Evolutionary conservation across 1,284 basidiomycete genomes (phyloP), one percentile per base, ranked within the genome.

Genomic region (Cutaneotrichosporon spelunceum): DNA sequence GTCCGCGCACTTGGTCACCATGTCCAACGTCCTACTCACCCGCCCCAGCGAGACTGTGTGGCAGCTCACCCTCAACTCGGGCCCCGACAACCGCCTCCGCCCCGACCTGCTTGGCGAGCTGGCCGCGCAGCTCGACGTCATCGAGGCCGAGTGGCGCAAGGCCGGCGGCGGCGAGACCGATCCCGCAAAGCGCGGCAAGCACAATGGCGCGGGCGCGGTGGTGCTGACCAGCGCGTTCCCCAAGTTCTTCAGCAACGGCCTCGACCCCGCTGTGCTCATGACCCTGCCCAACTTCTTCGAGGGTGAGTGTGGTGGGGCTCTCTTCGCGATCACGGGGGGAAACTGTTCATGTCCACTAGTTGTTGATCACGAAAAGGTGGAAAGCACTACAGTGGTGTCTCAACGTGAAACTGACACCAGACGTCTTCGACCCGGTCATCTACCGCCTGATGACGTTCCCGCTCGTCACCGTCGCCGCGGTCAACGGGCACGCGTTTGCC

Each of bases 401-500:
- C n/a, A n/a, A n/a, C n/a, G n/a, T n/a, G n/a, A n/a, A n/a, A n/a
- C 53, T 36, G 16, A 23, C 56, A n/a, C 14, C 68, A 76, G 81
- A 79, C 49, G 62, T 78, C 52, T 79, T 71, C 63, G 75, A 77
- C 64, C 77, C 76, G 2, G 68, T 77, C 55, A 67, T 73, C 47
- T 71, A 68, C 57, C 64, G 73, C 39, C 66, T 80, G 16, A 66
- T 82, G 54, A 78, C 79, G 7, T 81, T 81, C 69, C 80, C 80
- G 8, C 71, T 83, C 59, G 70, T 80, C 48, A 90, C 88, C 5
- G 84, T 96, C 64, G 90, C 91, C 30, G 90, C 91, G 3, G 86
- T 96, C 71, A 95, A 94, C 72, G 93, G 93, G 0, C 93, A 96
- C 73, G 76, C 87, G 60, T 96, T 92, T 74, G 93, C 93, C 3